Conservation (phyloP, 805 yeast species). For the Blastobotrys peoriensis region DNA sequence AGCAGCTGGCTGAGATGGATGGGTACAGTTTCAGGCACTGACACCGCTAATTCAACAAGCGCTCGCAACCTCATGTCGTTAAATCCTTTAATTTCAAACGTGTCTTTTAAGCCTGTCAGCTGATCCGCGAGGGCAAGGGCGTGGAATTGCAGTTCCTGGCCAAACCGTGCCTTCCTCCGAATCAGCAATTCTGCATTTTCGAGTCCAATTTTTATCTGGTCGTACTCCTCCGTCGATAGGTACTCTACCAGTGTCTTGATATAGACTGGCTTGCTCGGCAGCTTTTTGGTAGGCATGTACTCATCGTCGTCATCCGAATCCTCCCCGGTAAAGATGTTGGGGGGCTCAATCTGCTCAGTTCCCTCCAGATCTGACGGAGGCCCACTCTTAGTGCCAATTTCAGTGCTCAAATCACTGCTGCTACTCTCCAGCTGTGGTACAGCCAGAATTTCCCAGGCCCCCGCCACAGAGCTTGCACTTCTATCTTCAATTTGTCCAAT, state of each 20-base stretch:
- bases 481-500: constrained; percentile 6
- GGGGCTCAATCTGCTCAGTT: constrained; percentile 17
- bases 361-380: background rate
- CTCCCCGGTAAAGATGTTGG: constrained; percentile 38
- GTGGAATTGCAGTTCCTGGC: constrained; percentile 56
- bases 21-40: constrained; percentile 40
- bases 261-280: constrained; percentile 52
- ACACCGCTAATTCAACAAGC: constrained; percentile 56
- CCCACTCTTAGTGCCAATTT: background rate
- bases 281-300: constrained; percentile 34
- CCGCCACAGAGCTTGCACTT: background rate
- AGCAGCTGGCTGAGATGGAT: constrained; percentile 39
- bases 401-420: background rate
- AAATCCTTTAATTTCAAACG: constrained; percentile 50
- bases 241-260: constrained; percentile 64
- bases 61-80: constrained; percentile 60
- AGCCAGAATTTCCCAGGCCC: constrained; percentile 2
- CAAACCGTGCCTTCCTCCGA: constrained; percentile 54
- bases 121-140: constrained; percentile 46
- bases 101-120: constrained; percentile 51
- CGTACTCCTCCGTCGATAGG: constrained; percentile 42
- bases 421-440: background rate
- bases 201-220: constrained; percentile 46
- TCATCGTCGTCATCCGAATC: constrained; percentile 29
- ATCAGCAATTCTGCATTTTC: constrained; percentile 52